A percentile compares a stretch with the other conserved stretches of the same genome.
phyloP scores from a whole-genome alignment of 2,329 filamentous ascomycete genomes.

The Fusarium sp. region DNA sequence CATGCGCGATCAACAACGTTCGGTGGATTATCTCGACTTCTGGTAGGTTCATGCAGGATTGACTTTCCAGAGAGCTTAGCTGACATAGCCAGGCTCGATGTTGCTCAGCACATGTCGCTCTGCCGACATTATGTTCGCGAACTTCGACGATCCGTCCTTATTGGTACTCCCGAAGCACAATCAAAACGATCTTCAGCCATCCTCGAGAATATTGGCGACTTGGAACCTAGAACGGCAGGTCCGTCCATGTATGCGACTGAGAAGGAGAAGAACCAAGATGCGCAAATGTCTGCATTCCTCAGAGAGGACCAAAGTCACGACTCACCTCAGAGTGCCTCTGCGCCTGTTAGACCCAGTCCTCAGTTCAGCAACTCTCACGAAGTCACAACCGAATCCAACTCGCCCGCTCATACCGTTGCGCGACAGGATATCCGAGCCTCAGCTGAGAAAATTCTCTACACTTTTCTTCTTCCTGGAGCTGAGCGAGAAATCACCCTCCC shows the following conservation, averaged over 20 bases:
- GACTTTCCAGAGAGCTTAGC: not conserved
- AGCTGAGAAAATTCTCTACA: constrained; percentile 99
- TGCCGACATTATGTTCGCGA: constrained; percentile 98
- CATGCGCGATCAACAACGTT: constrained; percentile 98
- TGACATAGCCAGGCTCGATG: constrained; percentile 81
- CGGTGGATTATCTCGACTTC: constrained; percentile 97
- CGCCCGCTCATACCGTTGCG: constrained; percentile 84
- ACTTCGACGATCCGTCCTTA: constrained; percentile 88
- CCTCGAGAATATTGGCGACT: constrained; percentile 77
- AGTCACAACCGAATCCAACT: constrained; percentile 79
- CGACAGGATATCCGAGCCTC: constrained; percentile 90
- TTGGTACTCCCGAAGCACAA: constrained; percentile 91
- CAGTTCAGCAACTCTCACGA: constrained; percentile 70
- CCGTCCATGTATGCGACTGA: constrained; percentile 72
- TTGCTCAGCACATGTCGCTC: constrained; percentile 97
- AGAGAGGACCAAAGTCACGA: constrained; percentile 71
- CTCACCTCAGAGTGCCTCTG: constrained; percentile 62
- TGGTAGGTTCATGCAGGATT: constrained; percentile 69
- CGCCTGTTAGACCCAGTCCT: constrained; percentile 58
- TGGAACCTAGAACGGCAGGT: constrained; percentile 66
- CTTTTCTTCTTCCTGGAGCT: constrained; percentile 91
- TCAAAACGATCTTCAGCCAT: constrained; percentile 88
- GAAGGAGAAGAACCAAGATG: constrained; percentile 82
- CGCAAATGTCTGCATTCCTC: constrained; percentile 90
- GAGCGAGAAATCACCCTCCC: constrained; percentile 96